Percentiles rank a stretch among this genome's conserved stretches.
Evolutionary conservation across 31 red algal species (phyloP).

Genomic region (Porphyra umbilicalis): DNA sequence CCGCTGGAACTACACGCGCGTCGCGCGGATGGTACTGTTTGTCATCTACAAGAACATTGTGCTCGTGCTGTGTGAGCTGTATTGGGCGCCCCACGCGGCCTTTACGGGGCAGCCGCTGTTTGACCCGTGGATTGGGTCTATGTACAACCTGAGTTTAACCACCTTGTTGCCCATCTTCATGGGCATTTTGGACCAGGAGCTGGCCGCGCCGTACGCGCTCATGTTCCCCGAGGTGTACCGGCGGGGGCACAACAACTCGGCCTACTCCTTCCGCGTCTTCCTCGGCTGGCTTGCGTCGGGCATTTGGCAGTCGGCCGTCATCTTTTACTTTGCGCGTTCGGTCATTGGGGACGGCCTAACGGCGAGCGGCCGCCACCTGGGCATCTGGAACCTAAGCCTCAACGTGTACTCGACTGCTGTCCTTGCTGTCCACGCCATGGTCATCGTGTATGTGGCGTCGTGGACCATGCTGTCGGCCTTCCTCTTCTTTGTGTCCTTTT

Average conservation of each 20-base stretch:
- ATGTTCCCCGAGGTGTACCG: conserved; percentile 76
- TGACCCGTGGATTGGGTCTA: conserved; percentile 76
- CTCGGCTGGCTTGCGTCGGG: conserved; percentile 54
- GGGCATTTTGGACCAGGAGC: conserved; percentile 78
- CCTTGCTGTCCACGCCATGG: conserved; percentile 43
- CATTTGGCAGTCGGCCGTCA: conserved; percentile 70
- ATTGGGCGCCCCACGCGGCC: conserved; percentile 50
- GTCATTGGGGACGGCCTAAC: conserved; percentile 44
- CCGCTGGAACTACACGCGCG: conserved; percentile 89
- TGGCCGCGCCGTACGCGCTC: conserved; percentile 60
- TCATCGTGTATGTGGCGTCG: conserved; percentile 45
- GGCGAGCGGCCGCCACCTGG: conserved; percentile 40
- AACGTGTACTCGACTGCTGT: conserved; percentile 50
- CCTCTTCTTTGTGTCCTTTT: conserved; percentile 37
- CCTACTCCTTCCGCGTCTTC: conserved; percentile 53
- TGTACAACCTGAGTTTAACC: conserved; percentile 82
- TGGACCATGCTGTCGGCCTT: conserved; percentile 50
- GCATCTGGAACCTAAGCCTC: conserved; percentile 51
- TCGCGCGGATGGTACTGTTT: conserved; percentile 64
- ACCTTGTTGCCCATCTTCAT: conserved; percentile 69
- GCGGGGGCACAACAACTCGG: conserved; percentile 57
- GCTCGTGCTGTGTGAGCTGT: conserved; percentile 61
- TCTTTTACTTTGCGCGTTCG: conserved; percentile 50
- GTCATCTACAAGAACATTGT: conserved; percentile 85
- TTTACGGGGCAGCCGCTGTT: conserved; percentile 82